These are phyloP conservation scores for Exserohilum rostratum DNA, from an alignment of 2,329 filamentous ascomycete species.

Conservation along the genomic window DNA sequence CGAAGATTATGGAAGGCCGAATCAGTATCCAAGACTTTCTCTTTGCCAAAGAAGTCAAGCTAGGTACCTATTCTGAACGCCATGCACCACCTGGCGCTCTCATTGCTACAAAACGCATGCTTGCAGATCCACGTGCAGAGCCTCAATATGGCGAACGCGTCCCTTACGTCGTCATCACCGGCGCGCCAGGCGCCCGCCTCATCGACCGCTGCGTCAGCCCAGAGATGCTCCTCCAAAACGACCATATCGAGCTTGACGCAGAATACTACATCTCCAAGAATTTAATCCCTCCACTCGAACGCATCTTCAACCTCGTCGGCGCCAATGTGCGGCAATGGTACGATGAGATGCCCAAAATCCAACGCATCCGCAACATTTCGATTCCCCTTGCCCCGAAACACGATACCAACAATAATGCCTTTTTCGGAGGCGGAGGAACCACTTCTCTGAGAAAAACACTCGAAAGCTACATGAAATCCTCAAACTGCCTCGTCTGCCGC, in stretches of 20 bases:
- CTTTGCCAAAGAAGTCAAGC: slow-evolving; percentile 88
- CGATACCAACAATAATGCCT: not conserved
- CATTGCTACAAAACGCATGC: slow-evolving; percentile 85
- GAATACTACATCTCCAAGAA: slow-evolving; percentile 99
- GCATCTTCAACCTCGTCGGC: slow-evolving; percentile 95
- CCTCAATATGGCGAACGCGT: slow-evolving; percentile 95
- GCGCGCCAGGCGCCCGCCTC: slow-evolving; percentile 82
- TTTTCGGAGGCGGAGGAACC: slow-evolving; percentile 32
- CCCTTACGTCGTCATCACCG: slow-evolving; percentile 90
- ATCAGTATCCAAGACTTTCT: slow-evolving; percentile 95
- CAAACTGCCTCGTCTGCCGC: slow-evolving; percentile 78
- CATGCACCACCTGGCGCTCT: slow-evolving; percentile 84
- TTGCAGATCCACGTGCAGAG: slow-evolving; percentile 82
- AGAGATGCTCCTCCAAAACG: slow-evolving; percentile 77
- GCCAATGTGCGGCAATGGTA: slow-evolving; percentile 92
- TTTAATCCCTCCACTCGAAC: slow-evolving; percentile 89
- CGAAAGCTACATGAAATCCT: slow-evolving; percentile 90
- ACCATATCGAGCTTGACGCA: slow-evolving; percentile 81
- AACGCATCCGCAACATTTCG: slow-evolving; percentile 71
- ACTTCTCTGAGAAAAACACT: slow-evolving; percentile 69
- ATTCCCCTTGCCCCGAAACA: slow-evolving; percentile 25
- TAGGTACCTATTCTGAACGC: slow-evolving; percentile 85
- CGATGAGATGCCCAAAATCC: slow-evolving; percentile 93
- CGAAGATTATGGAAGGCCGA: slow-evolving; percentile 87
- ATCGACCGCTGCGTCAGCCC: slow-evolving; percentile 90